Percentiles rank a stretch among this genome's conserved stretches.
These are phyloP conservation scores for Umbelopsis sp. DNA, from an alignment of 192 early-diverging fungal species.

Conservation along the genomic window DNA sequence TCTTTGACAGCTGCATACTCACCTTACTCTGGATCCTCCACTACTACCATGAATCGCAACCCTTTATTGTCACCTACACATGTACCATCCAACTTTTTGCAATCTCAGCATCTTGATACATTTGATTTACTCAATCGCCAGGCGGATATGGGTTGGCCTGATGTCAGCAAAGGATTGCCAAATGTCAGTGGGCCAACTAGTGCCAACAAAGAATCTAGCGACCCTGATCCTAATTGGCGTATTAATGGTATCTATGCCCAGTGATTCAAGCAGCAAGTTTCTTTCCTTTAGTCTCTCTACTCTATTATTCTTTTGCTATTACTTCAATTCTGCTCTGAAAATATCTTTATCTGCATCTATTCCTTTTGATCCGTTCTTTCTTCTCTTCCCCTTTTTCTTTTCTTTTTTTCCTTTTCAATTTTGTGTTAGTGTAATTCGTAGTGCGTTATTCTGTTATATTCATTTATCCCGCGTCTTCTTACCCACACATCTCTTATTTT, in stretches of 20 bases:
- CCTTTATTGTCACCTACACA: conserved; percentile 7
- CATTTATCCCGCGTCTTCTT: conserved; percentile 23
- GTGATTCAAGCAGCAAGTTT: not conserved
- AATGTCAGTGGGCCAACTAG: not conserved
- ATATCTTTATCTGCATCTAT: conserved; percentile 16
- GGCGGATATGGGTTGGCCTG: conserved; percentile 12
- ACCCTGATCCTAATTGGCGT: conserved; percentile 13
- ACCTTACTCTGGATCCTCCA: not conserved
- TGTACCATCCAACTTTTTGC: conserved; percentile 7
- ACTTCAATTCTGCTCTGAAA: conserved; percentile 4
- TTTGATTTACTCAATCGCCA: conserved; percentile 11
- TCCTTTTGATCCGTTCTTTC: not conserved
- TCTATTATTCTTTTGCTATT: not conserved
- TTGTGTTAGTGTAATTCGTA: conserved; percentile 20
- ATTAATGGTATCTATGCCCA: conserved; percentile 13
- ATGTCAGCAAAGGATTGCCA: conserved; percentile 8
- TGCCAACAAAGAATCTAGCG: not conserved
- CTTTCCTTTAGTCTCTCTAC: not conserved
- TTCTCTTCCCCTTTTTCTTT: not conserved
- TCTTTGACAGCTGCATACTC: not conserved
- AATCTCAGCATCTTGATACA: conserved; percentile 8
- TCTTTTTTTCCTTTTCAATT: not conserved
- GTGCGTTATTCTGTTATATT: conserved; percentile 11
- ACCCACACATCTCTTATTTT: not conserved
- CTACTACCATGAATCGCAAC: not conserved